Evolutionary conservation across 2,329 filamentous ascomycete species (phyloP).

Genomic region (Sporothrix globosa): DNA sequence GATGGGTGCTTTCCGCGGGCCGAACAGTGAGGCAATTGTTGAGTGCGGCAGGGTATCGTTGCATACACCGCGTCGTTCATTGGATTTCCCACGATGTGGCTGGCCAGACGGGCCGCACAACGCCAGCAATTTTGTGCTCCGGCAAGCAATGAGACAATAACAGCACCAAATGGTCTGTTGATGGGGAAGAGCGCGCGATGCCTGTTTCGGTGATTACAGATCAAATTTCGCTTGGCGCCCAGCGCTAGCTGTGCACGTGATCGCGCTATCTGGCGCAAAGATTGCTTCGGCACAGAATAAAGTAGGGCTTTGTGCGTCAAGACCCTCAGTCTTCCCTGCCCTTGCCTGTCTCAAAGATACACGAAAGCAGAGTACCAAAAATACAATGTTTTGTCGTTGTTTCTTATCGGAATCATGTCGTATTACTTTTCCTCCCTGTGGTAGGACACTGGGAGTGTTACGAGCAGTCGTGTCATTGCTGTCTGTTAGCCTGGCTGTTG

Average conservation of each 20-base stretch:
- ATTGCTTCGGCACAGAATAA: slow-evolving; percentile 1
- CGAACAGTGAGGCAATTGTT: slow-evolving; percentile 9
- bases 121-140: background rate
- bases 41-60: background rate
- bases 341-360: slow-evolving; percentile 23
- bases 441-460: background rate
- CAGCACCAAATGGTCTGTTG: background rate
- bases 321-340: slow-evolving; percentile 13
- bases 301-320: slow-evolving; percentile 13
- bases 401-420: slow-evolving; percentile 20
- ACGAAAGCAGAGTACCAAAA: background rate
- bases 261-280: background rate
- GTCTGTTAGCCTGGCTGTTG: background rate
- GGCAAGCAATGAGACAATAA: slow-evolving; percentile 6
- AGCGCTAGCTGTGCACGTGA: slow-evolving; percentile 9
- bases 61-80: background rate
- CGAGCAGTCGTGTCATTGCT: background rate
- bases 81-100: background rate
- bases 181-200: slow-evolving; percentile 12
- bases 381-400: slow-evolving; percentile 9
- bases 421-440: background rate
- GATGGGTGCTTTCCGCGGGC: slow-evolving; percentile 1
- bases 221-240: no score
- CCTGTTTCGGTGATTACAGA: slow-evolving; percentile 3
- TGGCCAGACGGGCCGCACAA: slow-evolving; percentile 20